These are phyloP conservation scores for Penicillium arizonense DNA, from an alignment of 495 filamentous ascomycete species.

Conservation along the genomic window DNA sequence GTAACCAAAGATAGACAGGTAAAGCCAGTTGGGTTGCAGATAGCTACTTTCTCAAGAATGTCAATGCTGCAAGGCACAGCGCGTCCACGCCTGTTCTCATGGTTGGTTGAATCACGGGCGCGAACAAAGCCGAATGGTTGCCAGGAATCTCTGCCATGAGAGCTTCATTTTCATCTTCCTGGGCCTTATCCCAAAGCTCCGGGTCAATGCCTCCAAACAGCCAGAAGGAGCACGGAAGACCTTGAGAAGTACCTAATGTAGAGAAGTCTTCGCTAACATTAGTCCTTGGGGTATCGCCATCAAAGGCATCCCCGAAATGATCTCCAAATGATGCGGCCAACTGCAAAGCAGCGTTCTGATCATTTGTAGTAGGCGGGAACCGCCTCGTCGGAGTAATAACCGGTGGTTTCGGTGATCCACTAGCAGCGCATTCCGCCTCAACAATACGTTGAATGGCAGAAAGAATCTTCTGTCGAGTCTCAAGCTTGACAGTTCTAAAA, in stretches of 20 bases:
- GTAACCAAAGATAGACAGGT: too few relatives aligned
- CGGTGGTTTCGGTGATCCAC: constrained; percentile 44
- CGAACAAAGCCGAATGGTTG: constrained; percentile 63
- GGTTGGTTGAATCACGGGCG: constrained; percentile 62
- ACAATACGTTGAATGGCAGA: constrained; percentile 46
- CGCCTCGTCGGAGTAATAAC: constrained; percentile 41
- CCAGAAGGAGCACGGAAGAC: constrained; percentile 46
- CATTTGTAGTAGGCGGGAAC: constrained; percentile 47
- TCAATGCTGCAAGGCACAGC: constrained; percentile 56
- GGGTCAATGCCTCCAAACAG: constrained; percentile 44
- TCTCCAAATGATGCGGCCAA: constrained; percentile 33
- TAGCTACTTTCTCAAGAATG: constrained; percentile 28
- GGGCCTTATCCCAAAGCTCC: constrained; percentile 41
- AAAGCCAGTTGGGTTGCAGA: too few relatives aligned
- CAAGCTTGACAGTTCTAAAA: constrained; percentile 41
- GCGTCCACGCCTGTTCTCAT: constrained; percentile 56
- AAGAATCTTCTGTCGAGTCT: constrained; percentile 38
- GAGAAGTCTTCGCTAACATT: constrained; percentile 50
- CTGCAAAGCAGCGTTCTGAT: constrained; percentile 22
- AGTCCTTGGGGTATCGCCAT: constrained; percentile 30
- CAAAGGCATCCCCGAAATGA: constrained; percentile 40
- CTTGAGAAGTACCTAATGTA: constrained; percentile 35
- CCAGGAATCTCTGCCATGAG: constrained; percentile 32
- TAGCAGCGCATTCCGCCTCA: constrained; percentile 48
- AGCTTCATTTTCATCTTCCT: constrained; percentile 10